These are phyloP conservation scores for Nigrograna mackinnonii DNA, from an alignment of 2,329 filamentous ascomycete genomes.

Conservation along the genomic window DNA sequence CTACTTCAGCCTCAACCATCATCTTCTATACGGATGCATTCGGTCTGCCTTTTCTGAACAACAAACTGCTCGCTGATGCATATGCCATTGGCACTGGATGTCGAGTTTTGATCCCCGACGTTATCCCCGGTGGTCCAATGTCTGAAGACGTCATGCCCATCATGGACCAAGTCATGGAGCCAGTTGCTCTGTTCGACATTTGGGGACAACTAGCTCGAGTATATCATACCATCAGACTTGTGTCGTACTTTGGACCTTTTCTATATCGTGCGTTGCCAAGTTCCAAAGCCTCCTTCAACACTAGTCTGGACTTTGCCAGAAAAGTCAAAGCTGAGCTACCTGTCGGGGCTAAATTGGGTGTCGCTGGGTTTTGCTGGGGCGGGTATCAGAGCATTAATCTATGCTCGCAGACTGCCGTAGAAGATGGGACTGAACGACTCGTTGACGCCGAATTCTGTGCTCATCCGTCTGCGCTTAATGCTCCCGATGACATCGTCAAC, in stretches of 20 bases:
- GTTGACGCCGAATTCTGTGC: slow-evolving; percentile 15
- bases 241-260: slow-evolving; percentile 9
- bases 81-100: slow-evolving; percentile 15
- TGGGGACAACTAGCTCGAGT: slow-evolving; percentile 10
- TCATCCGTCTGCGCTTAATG: slow-evolving; percentile 12
- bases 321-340: slow-evolving; percentile 15
- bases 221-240: not conserved
- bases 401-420: slow-evolving; percentile 13
- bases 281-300: slow-evolving; percentile 20
- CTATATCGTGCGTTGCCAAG: slow-evolving; percentile 4
- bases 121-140: slow-evolving; percentile 21
- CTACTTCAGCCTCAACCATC: slow-evolving; percentile 16
- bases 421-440: slow-evolving; percentile 10
- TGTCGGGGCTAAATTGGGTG: slow-evolving; percentile 12
- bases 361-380: slow-evolving; percentile 22
- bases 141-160: slow-evolving; percentile 5
- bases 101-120: slow-evolving; percentile 24
- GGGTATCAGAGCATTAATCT: slow-evolving; percentile 18
- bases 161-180: slow-evolving; percentile 11
- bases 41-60: slow-evolving; percentile 25
- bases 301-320: slow-evolving; percentile 9
- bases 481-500: slow-evolving; percentile 17
- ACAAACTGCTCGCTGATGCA: slow-evolving; percentile 26
- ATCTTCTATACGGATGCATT: slow-evolving; percentile 28
- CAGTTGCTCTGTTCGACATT: slow-evolving; percentile 9